These are phyloP conservation scores for Blastobotrys apis DNA, from an alignment of 1,139 yeast genomes.

Conservation along the genomic window DNA sequence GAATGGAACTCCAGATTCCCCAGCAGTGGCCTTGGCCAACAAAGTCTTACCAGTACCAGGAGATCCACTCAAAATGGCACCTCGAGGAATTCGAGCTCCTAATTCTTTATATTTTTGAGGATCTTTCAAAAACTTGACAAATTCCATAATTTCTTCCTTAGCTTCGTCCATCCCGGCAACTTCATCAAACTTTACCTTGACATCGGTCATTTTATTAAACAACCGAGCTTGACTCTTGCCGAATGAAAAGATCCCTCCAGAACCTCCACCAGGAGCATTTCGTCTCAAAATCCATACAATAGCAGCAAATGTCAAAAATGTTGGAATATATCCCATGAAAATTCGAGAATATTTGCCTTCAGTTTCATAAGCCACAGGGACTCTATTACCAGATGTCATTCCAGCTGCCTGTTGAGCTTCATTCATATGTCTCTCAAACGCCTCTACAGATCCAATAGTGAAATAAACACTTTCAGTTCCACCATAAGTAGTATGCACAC, in stretches of 20 bases:
- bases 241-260: constrained; percentile 48
- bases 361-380: constrained; percentile 78
- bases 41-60: constrained; percentile 99
- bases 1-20: constrained; percentile 97
- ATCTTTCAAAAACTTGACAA: constrained; percentile 84
- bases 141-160: constrained; percentile 96
- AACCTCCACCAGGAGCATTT: constrained; percentile 44
- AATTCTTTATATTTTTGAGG: constrained; percentile 84
- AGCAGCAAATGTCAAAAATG: constrained; percentile 64
- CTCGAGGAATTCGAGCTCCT: constrained; percentile 97
- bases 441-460: constrained; percentile 85
- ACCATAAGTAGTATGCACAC: constrained; percentile 31
- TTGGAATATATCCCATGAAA: constrained; percentile 78
- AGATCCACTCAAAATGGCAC: constrained; percentile 97
- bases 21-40: constrained; percentile 97
- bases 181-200: constrained; percentile 82
- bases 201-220: constrained; percentile 87
- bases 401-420: constrained; percentile 66
- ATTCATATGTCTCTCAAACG: constrained; percentile 82
- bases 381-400: constrained; percentile 61
- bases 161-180: constrained; percentile 98
- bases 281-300: constrained; percentile 56
- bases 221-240: constrained; percentile 89
- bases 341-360: constrained; percentile 59
- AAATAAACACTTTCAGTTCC: constrained; percentile 46